Evolutionary conservation across 2,329 filamentous ascomycete species (phyloP).

Genomic region (Penicillium sp.): DNA sequence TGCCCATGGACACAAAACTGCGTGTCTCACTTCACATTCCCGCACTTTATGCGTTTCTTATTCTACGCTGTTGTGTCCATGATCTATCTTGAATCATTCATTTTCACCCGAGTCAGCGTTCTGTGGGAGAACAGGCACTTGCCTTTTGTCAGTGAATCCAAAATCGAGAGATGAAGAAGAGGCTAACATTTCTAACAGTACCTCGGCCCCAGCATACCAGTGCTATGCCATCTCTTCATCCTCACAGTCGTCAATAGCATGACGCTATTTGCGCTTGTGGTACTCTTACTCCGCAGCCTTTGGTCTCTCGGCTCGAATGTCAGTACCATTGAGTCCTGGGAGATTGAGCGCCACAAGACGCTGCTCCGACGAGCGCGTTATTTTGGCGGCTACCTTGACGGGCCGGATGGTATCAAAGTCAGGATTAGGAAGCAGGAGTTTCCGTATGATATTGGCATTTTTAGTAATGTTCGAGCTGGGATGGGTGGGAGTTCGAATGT

Average conservation of each 20-base stretch:
- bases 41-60: conserved; percentile 62
- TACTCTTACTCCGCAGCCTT: conserved; percentile 53
- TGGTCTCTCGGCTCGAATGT: conserved; percentile 56
- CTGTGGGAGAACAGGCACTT: conserved; percentile 55
- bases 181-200: conserved; percentile 40
- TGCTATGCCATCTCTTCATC: conserved; percentile 55
- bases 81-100: conserved; percentile 52
- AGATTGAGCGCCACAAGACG: conserved; percentile 48
- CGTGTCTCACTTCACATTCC: conserved; percentile 62
- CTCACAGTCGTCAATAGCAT: conserved; percentile 53
- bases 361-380: conserved; percentile 43
- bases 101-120: conserved; percentile 49
- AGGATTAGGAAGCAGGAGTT: conserved; percentile 59
- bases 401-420: conserved; percentile 53
- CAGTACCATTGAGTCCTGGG: conserved; percentile 64
- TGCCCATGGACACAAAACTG: conserved; percentile 65
- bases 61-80: conserved; percentile 58
- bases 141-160: conserved; percentile 46
- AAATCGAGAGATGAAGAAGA: neutral
- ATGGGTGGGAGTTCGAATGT: conserved; percentile 55
- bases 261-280: conserved; percentile 51
- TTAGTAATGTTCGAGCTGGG: conserved; percentile 54
- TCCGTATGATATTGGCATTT: conserved; percentile 63
- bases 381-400: conserved; percentile 57
- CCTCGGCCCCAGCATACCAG: conserved; percentile 52